Evolutionary conservation across 2,329 filamentous ascomycete species (phyloP).

Genomic region (Penicillium sclerotigenum): DNA sequence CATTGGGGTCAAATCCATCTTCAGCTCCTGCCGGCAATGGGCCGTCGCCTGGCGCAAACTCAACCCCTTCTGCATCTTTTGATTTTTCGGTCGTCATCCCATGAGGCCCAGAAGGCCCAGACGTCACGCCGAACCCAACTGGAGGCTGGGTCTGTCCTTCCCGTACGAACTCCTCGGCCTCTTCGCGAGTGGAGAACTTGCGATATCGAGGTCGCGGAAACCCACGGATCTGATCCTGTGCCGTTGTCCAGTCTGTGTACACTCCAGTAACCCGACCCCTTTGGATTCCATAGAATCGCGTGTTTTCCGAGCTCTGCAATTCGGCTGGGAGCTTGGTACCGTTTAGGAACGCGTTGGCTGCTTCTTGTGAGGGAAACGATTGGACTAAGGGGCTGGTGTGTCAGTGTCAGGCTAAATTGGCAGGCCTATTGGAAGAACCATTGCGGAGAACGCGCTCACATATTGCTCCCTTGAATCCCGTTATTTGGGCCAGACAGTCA

Average conservation of each 20-base stretch:
- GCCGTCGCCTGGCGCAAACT: conserved; percentile 53
- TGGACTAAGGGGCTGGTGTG: conserved; percentile 60
- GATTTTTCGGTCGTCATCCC: conserved; percentile 42
- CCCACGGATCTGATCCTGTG: conserved; percentile 69
- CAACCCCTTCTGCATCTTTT: conserved; percentile 43
- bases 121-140: conserved; percentile 30
- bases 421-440: background rate
- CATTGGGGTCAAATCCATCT: conserved; percentile 60
- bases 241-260: conserved; percentile 66
- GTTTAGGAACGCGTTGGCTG: conserved; percentile 74
- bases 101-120: conserved; percentile 34
- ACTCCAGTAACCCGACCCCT: conserved; percentile 58
- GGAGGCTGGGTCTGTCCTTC: conserved; percentile 34
- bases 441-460: conserved; percentile 55
- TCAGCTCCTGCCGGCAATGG: conserved; percentile 55
- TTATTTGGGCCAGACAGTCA: conserved; percentile 61
- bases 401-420: background rate
- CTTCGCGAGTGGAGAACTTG: conserved; percentile 63
- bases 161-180: conserved; percentile 74
- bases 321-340: conserved; percentile 52
- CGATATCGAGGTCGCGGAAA: conserved; percentile 67
- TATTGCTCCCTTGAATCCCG: conserved; percentile 61
- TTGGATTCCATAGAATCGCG: conserved; percentile 61
- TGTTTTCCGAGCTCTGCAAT: conserved; percentile 37
- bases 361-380: conserved; percentile 68